Evolutionary conservation across 2,329 filamentous ascomycete genomes (phyloP).

Genomic region (Fonsecaea erecta): DNA sequence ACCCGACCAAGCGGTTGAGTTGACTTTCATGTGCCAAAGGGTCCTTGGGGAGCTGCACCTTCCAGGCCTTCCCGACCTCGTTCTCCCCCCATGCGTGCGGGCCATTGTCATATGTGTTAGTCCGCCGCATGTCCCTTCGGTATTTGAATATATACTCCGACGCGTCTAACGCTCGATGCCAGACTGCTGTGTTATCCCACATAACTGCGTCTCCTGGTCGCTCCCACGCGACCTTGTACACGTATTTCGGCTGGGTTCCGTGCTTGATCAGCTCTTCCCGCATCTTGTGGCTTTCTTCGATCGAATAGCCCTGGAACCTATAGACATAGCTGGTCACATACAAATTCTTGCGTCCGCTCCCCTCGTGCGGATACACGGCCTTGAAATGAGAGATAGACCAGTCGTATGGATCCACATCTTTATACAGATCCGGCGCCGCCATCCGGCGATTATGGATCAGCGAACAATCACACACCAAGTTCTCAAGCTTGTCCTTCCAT

Average conservation of each 20-base stretch:
- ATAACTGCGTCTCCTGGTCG: conserved; percentile 6
- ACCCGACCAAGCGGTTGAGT: not conserved
- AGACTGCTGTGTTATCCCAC: conserved; percentile 17
- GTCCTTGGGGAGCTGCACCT: conserved; percentile 8
- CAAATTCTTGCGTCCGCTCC: not conserved
- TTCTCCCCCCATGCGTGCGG: conserved; percentile 1
- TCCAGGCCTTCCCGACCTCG: conserved; percentile 7
- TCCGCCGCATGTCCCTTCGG: conserved; percentile 1
- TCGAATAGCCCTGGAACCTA: not conserved
- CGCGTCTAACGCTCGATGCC: not conserved
- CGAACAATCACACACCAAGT: not conserved
- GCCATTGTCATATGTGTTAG: conserved; percentile 1
- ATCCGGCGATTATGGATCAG: conserved; percentile 7
- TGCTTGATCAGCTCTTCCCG: not conserved
- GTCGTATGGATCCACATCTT: conserved; percentile 9
- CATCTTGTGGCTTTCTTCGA: not conserved
- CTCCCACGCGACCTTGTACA: conserved; percentile 10
- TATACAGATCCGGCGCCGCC: conserved; percentile 9
- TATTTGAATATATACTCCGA: conserved; percentile 5
- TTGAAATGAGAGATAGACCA: not conserved
- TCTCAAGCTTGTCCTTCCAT: conserved; percentile 7
- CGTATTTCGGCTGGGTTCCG: not conserved
- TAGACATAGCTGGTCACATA: conserved; percentile 5
- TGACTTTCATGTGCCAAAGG: conserved; percentile 7
- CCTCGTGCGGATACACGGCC: conserved; percentile 6